phyloP scores from a whole-genome alignment of 768 basidiomycete genomes.

The Exidia glandulosa region DNA sequence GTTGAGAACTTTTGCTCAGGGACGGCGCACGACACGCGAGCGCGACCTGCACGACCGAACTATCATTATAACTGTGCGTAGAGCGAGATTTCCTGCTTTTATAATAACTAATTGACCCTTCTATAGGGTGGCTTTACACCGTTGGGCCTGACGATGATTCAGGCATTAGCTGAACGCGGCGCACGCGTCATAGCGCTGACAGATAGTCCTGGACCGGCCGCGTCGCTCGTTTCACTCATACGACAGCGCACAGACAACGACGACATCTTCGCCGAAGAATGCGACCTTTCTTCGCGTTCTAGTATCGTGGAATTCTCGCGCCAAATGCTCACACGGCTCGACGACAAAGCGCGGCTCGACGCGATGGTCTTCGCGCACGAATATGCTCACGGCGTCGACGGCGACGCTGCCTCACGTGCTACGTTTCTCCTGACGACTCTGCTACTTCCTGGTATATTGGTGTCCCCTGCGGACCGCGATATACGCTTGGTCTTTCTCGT shows the following conservation, averaged over 20 bases:
- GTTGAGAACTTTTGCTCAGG: slow-evolving; percentile 52
- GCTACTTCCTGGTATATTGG: slow-evolving; percentile 67
- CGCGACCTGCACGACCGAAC: slow-evolving; percentile 63
- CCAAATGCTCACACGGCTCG: slow-evolving; percentile 34
- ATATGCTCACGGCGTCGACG: slow-evolving; percentile 39
- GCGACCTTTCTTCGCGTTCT: slow-evolving; percentile 53
- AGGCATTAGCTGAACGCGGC: slow-evolving; percentile 57
- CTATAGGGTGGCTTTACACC: slow-evolving; percentile 65
- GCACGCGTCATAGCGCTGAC: slow-evolving; percentile 72
- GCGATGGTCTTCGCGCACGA: slow-evolving; percentile 72
- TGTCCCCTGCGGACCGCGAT: slow-evolving; percentile 78
- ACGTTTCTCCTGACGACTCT: slow-evolving; percentile 73
- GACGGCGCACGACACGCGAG: slow-evolving; percentile 59
- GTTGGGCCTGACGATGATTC: slow-evolving; percentile 54
- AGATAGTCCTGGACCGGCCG: slow-evolving; percentile 34
- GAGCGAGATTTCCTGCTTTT: not conserved
- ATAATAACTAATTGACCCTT: not conserved
- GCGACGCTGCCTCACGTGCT: slow-evolving; percentile 45
- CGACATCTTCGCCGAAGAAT: slow-evolving; percentile 68
- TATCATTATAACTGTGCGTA: slow-evolving; percentile 57
- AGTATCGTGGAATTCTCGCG: slow-evolving; percentile 58
- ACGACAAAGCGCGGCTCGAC: slow-evolving; percentile 60
- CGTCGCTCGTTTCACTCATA: slow-evolving; percentile 55
- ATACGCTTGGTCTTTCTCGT: slow-evolving; percentile 82
- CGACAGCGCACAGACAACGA: slow-evolving; percentile 63